Evolutionary conservation across 108 stramenopile genomes (phyloP), one percentile per base, ranked within the genome.

Genomic region (Cyclotella baltica): DNA sequence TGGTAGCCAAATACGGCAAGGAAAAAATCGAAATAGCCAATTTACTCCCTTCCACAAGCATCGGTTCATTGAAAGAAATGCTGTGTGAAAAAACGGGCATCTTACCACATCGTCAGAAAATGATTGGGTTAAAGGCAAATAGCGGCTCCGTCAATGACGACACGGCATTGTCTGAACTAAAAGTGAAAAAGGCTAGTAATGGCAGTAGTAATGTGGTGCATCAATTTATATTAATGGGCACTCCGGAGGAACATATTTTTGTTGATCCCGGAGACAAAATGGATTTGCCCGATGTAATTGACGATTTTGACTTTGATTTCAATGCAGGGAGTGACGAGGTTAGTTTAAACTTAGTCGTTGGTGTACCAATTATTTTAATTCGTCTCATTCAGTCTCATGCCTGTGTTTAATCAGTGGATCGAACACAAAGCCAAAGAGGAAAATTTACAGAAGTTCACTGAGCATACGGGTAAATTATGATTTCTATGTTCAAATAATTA

Each of bases 141-240:
- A 36, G 58, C 15, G 83, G 61, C 20, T 18, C 38, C 63, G 80
- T 91, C 1, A 73, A 73, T 30, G 96, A 98, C 75, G 91, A 89
- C 35, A 73, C 87, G 40, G 30, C 78, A 11, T 48, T 98, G 46
- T 71, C 69, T 15, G 73, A 84, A 20, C 76, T 97, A 35, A 93
- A 94, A 65, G 70, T 80, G 38, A 96, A 92, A 67, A 61, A 48
- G 69, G 58, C 58, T 53, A 75, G 84, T 47, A 70, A 73, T 57
- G 83, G 62, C 13, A 78, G 65, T 19, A 55, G 31, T 25, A 15
- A 73, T 23, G 66, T 64, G 28, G 55, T 80, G 4, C 87, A 88
- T 72, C 77, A 91, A 51, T 98, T 97, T 74, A 96, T 97, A 62
- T 88, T 98, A 47, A 96, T 98, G 93, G 98, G 98, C n/a, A 97